Percentiles rank a stretch among this genome's conserved stretches.
phyloP scores from a whole-genome alignment of 352 stramenopile species.

The Aphanomyces cochlioides region DNA sequence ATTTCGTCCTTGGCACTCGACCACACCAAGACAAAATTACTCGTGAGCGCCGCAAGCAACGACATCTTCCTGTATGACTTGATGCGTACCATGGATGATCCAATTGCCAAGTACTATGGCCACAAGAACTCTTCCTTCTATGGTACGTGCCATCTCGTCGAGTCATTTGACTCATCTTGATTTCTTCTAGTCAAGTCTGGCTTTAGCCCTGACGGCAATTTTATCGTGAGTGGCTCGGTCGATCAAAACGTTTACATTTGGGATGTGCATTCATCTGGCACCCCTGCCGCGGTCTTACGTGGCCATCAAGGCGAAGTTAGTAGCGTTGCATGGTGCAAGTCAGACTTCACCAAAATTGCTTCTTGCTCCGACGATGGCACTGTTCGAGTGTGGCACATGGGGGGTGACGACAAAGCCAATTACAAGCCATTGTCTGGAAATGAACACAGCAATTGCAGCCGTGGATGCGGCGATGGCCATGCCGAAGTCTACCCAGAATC shows the following conservation, averaged over 20 bases:
- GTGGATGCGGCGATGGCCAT: neutral
- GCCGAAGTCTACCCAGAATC: neutral
- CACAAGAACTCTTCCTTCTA: slow-evolving; percentile 65
- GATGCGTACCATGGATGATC: neutral
- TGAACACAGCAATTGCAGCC: neutral
- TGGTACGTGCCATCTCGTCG: slow-evolving; percentile 29
- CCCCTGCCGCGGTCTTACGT: slow-evolving; percentile 50
- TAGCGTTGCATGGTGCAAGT: slow-evolving; percentile 52
- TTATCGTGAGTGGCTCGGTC: slow-evolving; percentile 50
- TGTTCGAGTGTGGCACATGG: slow-evolving; percentile 45
- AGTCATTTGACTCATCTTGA: neutral
- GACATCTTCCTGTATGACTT: slow-evolving; percentile 54
- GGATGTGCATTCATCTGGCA: slow-evolving; percentile 32
- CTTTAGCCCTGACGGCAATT: slow-evolving; percentile 61
- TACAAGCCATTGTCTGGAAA: neutral
- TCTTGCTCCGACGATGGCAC: slow-evolving; percentile 67
- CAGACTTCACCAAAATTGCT: slow-evolving; percentile 50
- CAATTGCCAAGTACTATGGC: slow-evolving; percentile 44
- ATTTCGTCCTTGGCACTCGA: slow-evolving; percentile 56
- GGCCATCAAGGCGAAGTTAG: slow-evolving; percentile 63
- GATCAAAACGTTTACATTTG: slow-evolving; percentile 61
- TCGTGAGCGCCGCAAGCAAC: slow-evolving; percentile 64
- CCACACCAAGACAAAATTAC: slow-evolving; percentile 37
- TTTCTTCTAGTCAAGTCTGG: slow-evolving; percentile 40
- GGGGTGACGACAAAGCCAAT: slow-evolving; percentile 6